phyloP scores from a whole-genome alignment of 164 flowering plant genomes.

The Nymphaea thermarum region DNA sequence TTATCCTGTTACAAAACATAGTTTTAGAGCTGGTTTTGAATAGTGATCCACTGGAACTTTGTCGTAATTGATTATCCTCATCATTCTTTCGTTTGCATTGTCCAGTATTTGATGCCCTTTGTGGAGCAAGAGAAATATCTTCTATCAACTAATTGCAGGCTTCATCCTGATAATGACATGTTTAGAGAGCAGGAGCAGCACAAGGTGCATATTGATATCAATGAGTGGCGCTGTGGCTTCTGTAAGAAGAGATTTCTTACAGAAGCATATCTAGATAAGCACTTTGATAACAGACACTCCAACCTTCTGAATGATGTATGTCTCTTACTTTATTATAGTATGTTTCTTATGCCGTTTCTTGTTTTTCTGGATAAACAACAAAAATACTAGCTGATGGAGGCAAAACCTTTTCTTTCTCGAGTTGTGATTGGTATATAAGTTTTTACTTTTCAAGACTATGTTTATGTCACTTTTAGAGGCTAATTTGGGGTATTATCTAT shows the following conservation, averaged over 20 bases:
- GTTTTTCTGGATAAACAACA: background rate
- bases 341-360: slow-evolving; percentile 7
- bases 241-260: slow-evolving; percentile 88
- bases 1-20: background rate
- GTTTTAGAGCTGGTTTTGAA: background rate
- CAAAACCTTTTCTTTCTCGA: too few relatives aligned
- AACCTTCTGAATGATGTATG: slow-evolving; percentile 79
- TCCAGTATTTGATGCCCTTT: slow-evolving; percentile 89
- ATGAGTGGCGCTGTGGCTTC: slow-evolving; percentile 95
- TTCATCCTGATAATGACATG: slow-evolving; percentile 77
- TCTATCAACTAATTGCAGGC: slow-evolving; percentile 55
- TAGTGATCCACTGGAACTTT: background rate
- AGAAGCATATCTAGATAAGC: slow-evolving; percentile 85
- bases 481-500: too few relatives aligned
- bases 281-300: slow-evolving; percentile 83
- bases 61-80: background rate
- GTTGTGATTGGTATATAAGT: too few relatives aligned
- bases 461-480: too few relatives aligned
- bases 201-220: slow-evolving; percentile 61
- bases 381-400: background rate
- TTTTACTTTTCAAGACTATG: too few relatives aligned
- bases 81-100: background rate
- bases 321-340: slow-evolving; percentile 1
- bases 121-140: slow-evolving; percentile 62
- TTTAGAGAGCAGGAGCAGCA: slow-evolving; percentile 94